Evolutionary conservation across 2,329 filamentous ascomycete species (phyloP).

Genomic region (Cordyceps fumosorosea): DNA sequence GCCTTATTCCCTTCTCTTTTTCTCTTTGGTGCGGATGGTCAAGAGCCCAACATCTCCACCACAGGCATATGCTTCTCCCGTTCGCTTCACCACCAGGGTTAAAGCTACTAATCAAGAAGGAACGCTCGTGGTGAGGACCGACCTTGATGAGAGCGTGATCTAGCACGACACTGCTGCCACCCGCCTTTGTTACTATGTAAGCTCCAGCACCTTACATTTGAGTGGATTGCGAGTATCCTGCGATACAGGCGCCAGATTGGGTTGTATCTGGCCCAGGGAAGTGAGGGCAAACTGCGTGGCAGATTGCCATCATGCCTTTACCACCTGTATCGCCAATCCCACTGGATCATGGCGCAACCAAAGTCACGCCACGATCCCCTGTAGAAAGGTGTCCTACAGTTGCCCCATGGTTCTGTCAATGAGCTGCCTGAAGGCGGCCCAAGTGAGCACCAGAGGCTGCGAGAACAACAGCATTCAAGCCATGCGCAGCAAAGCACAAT

Average conservation of each 20-base stretch:
- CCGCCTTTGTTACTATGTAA: constrained; percentile 5
- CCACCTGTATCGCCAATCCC: constrained; percentile 15
- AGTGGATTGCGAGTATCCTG: not conserved
- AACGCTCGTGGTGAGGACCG: not conserved
- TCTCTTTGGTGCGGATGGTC: constrained; percentile 12
- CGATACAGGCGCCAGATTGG: constrained; percentile 4
- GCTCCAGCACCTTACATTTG: constrained; percentile 6
- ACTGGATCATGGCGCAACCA: not conserved
- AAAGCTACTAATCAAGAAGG: not conserved
- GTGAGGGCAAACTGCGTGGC: not conserved
- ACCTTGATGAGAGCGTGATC: constrained; percentile 1
- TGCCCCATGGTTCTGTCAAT: not conserved
- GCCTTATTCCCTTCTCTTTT: constrained; percentile 1
- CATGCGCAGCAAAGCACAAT: constrained; percentile 1
- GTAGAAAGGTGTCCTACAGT: constrained; percentile 15
- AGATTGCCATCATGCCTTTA: constrained; percentile 22
- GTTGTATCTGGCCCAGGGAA: constrained; percentile 2
- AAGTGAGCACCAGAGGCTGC: not conserved
- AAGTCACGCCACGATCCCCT: not conserved
- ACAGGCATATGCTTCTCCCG: not conserved
- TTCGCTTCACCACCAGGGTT: constrained; percentile 10
- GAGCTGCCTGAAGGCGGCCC: not conserved
- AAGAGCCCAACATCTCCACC: not conserved
- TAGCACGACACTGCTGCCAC: not conserved
- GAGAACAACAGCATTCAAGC: not conserved